Evolutionary conservation across 73 alveolate genomes (phyloP).

Genomic region (Uronychia binucleata): DNA sequence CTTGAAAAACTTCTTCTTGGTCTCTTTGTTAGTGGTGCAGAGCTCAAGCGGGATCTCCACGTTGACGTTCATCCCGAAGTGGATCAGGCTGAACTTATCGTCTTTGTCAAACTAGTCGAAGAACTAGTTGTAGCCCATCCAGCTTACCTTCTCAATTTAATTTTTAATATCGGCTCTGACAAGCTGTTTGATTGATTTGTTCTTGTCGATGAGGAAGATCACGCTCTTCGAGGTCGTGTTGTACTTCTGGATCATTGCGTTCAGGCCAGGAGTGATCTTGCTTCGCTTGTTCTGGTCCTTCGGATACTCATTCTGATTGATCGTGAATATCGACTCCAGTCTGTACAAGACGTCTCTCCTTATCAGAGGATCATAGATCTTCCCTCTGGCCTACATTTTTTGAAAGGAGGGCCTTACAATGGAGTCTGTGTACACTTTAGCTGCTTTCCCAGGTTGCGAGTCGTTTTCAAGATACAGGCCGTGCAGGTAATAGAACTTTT

Average conservation of each 20-base stretch:
- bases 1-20: background rate
- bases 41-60: background rate
- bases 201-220: background rate
- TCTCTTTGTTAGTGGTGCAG: background rate
- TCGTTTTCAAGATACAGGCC: background rate
- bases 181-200: background rate
- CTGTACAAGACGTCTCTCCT: background rate
- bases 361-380: background rate
- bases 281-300: no score
- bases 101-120: background rate
- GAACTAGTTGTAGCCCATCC: background rate
- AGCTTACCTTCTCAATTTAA: background rate
- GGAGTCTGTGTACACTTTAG: background rate
- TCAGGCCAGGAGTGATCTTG: background rate
- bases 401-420: background rate
- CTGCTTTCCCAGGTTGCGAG: background rate
- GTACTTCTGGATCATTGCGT: background rate
- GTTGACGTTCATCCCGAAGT: background rate
- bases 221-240: background rate
- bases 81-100: background rate
- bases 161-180: background rate
- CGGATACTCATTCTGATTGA: no score
- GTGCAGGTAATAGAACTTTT: background rate
- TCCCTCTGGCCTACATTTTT: background rate
- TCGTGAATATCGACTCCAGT: background rate